A percentile compares a stretch with the other conserved stretches of the same genome.
phyloP scores from a whole-genome alignment of 2,329 filamentous ascomycete genomes.

The Pleurostoma richardsiae region DNA sequence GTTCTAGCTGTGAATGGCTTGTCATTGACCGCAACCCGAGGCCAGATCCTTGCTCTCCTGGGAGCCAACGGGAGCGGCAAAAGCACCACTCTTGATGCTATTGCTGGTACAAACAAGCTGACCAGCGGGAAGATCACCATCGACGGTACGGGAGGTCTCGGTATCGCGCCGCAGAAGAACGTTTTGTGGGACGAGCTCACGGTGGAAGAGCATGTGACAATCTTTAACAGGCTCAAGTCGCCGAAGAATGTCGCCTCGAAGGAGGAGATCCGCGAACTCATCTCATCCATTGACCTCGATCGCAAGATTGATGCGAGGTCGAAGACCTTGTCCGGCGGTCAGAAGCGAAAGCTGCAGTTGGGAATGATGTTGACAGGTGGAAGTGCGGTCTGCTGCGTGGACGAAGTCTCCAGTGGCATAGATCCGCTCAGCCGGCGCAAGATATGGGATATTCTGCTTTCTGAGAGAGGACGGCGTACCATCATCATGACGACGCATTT shows the following conservation, averaged over 20 bases:
- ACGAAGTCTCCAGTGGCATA: slow-evolving; percentile 85
- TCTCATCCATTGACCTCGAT: slow-evolving; percentile 67
- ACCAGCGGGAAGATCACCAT: slow-evolving; percentile 74
- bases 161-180: slow-evolving; percentile 89
- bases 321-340: slow-evolving; percentile 79
- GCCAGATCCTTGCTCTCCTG: slow-evolving; percentile 80
- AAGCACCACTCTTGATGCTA: slow-evolving; percentile 81
- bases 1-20: slow-evolving; percentile 77
- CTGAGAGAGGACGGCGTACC: slow-evolving; percentile 75
- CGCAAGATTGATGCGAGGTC: slow-evolving; percentile 68
- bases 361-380: slow-evolving; percentile 95
- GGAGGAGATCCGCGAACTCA: slow-evolving; percentile 56
- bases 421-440: slow-evolving; percentile 83
- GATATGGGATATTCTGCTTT: slow-evolving; percentile 89
- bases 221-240: slow-evolving; percentile 81
- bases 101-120: slow-evolving; percentile 75
- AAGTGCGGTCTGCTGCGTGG: slow-evolving; percentile 81
- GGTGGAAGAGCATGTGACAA: slow-evolving; percentile 75
- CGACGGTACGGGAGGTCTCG: slow-evolving; percentile 72
- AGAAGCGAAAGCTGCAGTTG: slow-evolving; percentile 87
- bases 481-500: slow-evolving; percentile 91
- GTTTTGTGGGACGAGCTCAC: slow-evolving; percentile 89
- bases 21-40: slow-evolving; percentile 64
- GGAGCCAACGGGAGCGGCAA: slow-evolving; percentile 91
- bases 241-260: slow-evolving; percentile 49